Evolutionary conservation across 495 filamentous ascomycete species (phyloP), one percentile per base, ranked within the genome.

Genomic region (Tuber aestivum): DNA sequence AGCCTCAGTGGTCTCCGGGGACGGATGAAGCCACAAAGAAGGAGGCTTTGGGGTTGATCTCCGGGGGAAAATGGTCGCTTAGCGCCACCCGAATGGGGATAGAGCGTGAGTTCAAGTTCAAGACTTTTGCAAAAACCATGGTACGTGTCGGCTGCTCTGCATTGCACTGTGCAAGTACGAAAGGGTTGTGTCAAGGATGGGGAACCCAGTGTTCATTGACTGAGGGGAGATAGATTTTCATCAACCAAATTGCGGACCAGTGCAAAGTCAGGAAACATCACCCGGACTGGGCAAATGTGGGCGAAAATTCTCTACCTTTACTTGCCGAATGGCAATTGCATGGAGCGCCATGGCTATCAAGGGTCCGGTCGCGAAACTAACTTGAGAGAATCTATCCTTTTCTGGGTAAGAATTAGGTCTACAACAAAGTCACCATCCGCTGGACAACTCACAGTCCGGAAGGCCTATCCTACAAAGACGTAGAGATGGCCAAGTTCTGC

Each of bases 391-490:
- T 38, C 20, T 42, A 73, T 76, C 35, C 41, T 41, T 70, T 32
- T 32, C n/a, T 50, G 41, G 72, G 37, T 73, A 68, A 73, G 37
- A 42, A 72, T 71, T 73, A 91, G 89, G 86, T 88, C 10, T 91
- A 88, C 83, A 90, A 90, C 77, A 88, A 84, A 41, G 87, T 86
- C 23, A 86, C 86, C 79, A 89, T 92, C 73, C 86, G 89, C 61
- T 94, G 91, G 92, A 94, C 91, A 18, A 94, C 92, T 27, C 92
- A 94, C 84, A 86, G 86, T 69, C 91, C 91, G 14, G 85, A 86
- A 35, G 92, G 92, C n/a, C 86, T 94, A n/a, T 91, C 90, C 0
- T 76, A 84, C 38, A 91, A 90, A 77, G 92, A 94, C 80, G 83
- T 91, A 50, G 82, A 86, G 23, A 87, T 94, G 84, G 92, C 92